These are phyloP conservation scores for Lecanicillium sp. DNA, from an alignment of 2,329 filamentous ascomycete genomes.

Conservation along the genomic window DNA sequence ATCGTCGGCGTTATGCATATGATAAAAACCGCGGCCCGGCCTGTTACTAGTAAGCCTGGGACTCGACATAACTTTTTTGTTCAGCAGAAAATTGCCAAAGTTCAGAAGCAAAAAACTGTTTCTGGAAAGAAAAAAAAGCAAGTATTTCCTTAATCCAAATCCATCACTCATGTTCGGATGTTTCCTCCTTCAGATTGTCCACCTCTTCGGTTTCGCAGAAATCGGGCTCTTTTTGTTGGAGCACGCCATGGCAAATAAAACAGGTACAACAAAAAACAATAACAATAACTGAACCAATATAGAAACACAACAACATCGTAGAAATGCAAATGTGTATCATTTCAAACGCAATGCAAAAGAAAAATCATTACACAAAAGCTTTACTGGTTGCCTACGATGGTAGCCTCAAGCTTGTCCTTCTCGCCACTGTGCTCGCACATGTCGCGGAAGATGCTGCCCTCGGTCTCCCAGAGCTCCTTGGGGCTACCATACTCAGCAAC, in stretches of 20 bases:
- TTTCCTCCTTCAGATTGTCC: background rate
- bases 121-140: background rate
- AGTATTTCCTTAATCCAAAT: background rate
- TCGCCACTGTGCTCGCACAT: conserved; percentile 60
- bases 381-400: conserved; percentile 31
- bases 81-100: background rate
- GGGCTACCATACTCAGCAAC: conserved; percentile 65
- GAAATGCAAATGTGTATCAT: background rate
- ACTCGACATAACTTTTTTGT: background rate
- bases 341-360: background rate
- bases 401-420: conserved; percentile 44
- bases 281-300: background rate
- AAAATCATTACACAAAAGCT: background rate
- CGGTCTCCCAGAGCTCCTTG: conserved; percentile 51
- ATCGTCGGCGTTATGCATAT: no score
- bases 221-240: no score
- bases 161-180: background rate
- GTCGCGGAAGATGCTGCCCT: conserved; percentile 50
- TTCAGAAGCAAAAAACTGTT: background rate
- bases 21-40: no score
- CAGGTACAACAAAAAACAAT: background rate
- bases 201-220: background rate
- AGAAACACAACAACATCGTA: background rate
- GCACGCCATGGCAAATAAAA: background rate
- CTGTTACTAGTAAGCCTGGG: no score